Percentiles rank a stretch among this genome's conserved stretches.
Conservation (phyloP, 148 eudicot genomes). For the Persicaria maculosa region DNA sequence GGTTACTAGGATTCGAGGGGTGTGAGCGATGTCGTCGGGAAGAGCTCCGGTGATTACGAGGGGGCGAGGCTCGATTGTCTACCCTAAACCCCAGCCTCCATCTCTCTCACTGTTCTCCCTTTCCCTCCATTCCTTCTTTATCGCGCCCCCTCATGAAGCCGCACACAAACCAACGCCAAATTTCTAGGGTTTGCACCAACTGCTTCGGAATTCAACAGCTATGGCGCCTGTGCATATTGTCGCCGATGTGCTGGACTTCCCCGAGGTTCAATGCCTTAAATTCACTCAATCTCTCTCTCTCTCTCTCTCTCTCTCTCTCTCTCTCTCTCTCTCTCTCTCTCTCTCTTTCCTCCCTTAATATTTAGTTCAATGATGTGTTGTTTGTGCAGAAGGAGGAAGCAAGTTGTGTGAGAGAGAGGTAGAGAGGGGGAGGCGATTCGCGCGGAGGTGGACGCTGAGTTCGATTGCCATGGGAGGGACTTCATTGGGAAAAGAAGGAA, state of each 20-base stretch:
- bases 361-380: constrained; percentile 3
- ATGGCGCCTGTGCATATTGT: constrained; percentile 30
- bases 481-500: constrained; percentile 34
- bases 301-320: neutral
- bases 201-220: neutral
- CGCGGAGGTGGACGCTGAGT: constrained; percentile 58
- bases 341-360: no score
- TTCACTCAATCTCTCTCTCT: neutral
- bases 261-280: constrained; percentile 33
- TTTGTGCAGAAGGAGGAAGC: constrained; percentile 59
- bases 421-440: constrained; percentile 51
- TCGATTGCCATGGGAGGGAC: constrained; percentile 30
- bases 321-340: no score
- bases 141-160: no score
- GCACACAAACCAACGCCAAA: no score
- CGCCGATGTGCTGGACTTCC: constrained; percentile 86
- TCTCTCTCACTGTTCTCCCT: no score
- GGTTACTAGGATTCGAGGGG: no score
- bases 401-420: constrained; percentile 52
- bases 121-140: no score
- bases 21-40: no score
- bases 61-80: no score
- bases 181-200: neutral
- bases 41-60: no score
- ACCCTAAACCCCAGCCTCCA: no score